Base-by-base conservation (phyloP, 352 stramenopile genomes). In the Globisporangium paddicum region DNA sequence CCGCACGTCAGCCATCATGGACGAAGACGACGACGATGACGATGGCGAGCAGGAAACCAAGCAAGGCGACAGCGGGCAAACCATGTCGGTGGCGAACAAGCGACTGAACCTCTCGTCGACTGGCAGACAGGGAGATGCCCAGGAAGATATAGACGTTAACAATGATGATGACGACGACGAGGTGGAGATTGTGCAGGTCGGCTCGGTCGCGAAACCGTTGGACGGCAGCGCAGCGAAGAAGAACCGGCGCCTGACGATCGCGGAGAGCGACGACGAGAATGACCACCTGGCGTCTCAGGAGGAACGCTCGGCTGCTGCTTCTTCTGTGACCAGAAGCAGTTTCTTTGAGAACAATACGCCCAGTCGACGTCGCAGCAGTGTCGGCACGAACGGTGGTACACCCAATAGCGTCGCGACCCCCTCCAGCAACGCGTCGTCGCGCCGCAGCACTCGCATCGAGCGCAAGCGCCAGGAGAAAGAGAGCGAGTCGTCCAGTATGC, bases 361-460 rank as follows among this genome's bases (percentile, higher is more conserved):
- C 23, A 63, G 26, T 23, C 51, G 35, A 25, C 41, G 48, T 0
- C 53, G 34, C 47, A 50, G 47, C 35, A 53, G 45, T n/a, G 53
- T 48, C 11, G 53, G 42, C 28, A 28, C 35, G 5, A 25, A 49
- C 26, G 25, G 26, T 16, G 19, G 21, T 40, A 61, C 47, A n/a
- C n/a, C n/a, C n/a, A n/a, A n/a, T n/a, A n/a, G n/a, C n/a, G n/a
- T n/a, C n/a, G n/a, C n/a, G n/a, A n/a, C n/a, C n/a, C n/a, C n/a
- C n/a, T n/a, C 41, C n/a, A 63, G 54, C 28, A 45, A 52, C 5
- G 67, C 71, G 38, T 84, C 77, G 30, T 75, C 73, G 16, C 71
- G 78, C 50, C 72, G 80, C 13, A 89, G 78, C 70, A 84, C 71
- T 23, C 79, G 80, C 13, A 87, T 92, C 23, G 67, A 89, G 34